Conservation (phyloP, 306 rosid genomes). For the Lathyrus tuberosus region DNA sequence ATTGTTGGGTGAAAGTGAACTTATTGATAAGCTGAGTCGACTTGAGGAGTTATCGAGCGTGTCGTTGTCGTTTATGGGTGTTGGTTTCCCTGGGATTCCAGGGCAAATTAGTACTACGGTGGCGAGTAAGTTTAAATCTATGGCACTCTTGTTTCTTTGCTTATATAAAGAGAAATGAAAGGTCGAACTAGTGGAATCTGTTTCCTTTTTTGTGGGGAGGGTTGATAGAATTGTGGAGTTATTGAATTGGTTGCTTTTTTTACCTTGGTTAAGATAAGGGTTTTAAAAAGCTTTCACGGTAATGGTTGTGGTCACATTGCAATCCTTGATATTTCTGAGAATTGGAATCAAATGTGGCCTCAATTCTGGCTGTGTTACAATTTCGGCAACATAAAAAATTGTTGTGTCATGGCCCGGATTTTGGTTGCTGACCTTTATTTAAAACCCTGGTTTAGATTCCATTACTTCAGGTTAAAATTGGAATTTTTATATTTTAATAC, state of each 20-base stretch:
- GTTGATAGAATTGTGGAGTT: too few relatives aligned
- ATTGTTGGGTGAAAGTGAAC: slow-evolving; percentile 81
- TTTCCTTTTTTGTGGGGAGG: too few relatives aligned
- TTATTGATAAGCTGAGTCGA: slow-evolving; percentile 78
- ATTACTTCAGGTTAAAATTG: slow-evolving; percentile 28
- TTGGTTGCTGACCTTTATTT: not conserved
- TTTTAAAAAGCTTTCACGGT: not conserved
- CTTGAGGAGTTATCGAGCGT: slow-evolving; percentile 81
- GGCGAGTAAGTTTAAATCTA: too few relatives aligned
- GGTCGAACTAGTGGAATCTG: too few relatives aligned
- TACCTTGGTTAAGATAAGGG: not conserved
- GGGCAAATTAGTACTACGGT: too few relatives aligned
- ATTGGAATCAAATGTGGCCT: not conserved
- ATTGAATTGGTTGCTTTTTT: too few relatives aligned
- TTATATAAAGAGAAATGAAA: too few relatives aligned
- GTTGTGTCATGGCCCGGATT: not conserved
- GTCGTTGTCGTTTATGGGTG: too few relatives aligned
- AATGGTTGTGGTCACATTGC: not conserved
- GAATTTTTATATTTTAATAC: slow-evolving; percentile 11
- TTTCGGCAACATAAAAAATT: not conserved
- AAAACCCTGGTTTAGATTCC: slow-evolving; percentile 4
- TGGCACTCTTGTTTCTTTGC: too few relatives aligned
- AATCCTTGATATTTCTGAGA: not conserved
- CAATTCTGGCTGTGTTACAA: not conserved
- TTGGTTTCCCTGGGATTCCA: too few relatives aligned